Percentiles rank a stretch among this genome's conserved stretches.
Evolutionary conservation across 441 rosid species (phyloP).

Genomic region (Eugenia klotzschiana): DNA sequence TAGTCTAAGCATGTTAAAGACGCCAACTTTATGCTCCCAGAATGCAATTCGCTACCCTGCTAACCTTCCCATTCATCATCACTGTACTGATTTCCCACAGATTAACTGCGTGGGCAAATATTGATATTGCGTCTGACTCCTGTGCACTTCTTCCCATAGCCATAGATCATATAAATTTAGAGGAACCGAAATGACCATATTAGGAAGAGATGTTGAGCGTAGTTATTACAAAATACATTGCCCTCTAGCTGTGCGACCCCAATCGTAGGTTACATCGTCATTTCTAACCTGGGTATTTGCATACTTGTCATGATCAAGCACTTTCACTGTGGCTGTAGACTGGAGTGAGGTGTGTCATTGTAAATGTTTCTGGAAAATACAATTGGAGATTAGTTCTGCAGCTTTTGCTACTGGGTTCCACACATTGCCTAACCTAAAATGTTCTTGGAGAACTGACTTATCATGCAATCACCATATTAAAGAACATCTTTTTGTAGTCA

Average conservation of each 20-base stretch:
- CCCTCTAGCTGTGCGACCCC: background rate
- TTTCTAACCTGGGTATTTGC: background rate
- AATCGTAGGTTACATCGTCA: background rate
- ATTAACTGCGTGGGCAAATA: background rate
- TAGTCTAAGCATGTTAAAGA: background rate
- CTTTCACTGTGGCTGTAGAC: background rate
- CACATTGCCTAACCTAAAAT: background rate
- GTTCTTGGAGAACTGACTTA: background rate
- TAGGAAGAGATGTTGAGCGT: background rate
- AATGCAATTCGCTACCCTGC: background rate
- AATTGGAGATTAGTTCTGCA: background rate
- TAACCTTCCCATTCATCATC: background rate
- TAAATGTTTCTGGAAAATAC: background rate
- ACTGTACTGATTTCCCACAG: background rate
- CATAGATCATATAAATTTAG: background rate
- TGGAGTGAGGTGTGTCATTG: background rate
- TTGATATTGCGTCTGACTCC: background rate
- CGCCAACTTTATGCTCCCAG: background rate
- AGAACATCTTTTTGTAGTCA: background rate
- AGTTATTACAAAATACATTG: background rate
- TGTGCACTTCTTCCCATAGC: background rate
- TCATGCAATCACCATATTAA: background rate
- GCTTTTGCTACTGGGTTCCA: background rate
- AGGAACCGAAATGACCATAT: background rate
- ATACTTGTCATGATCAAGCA: background rate